A percentile compares a stretch with the other conserved stretches of the same genome.
These are phyloP conservation scores for Blastobotrys peoriensis DNA, from an alignment of 805 yeast genomes.

Conservation along the genomic window DNA sequence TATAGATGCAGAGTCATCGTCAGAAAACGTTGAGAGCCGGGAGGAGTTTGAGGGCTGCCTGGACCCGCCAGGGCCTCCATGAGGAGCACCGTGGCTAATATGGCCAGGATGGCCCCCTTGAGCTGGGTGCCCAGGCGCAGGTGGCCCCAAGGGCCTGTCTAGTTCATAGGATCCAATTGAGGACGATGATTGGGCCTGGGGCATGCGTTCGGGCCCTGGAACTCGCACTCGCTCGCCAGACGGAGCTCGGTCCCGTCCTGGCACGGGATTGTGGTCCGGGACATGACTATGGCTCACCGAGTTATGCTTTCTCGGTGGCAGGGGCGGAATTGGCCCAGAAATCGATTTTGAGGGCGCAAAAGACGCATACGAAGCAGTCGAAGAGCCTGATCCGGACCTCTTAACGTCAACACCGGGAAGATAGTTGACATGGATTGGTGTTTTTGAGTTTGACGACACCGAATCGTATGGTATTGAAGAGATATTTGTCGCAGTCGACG, in stretches of 20 bases:
- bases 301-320: slow-evolving; percentile 14
- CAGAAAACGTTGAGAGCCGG: slow-evolving; percentile 2
- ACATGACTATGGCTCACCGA: slow-evolving; percentile 1
- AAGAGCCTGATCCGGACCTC: slow-evolving; percentile 8
- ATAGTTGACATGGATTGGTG: slow-evolving; percentile 22
- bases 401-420: slow-evolving; percentile 15
- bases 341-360: slow-evolving; percentile 21
- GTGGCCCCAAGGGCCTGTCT: no score
- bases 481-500: slow-evolving; percentile 10
- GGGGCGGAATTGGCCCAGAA: slow-evolving; percentile 25
- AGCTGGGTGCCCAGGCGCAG: no score
- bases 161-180: neutral
- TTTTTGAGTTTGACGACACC: slow-evolving; percentile 15
- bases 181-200: slow-evolving; percentile 1
- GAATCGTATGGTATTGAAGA: slow-evolving; percentile 22
- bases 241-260: neutral
- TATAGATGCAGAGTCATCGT: slow-evolving; percentile 14
- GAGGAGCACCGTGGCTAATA: slow-evolving; percentile 1
- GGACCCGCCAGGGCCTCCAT: no score
- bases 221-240: neutral
- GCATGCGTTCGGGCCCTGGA: neutral
- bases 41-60: neutral
- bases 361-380: slow-evolving; percentile 7
- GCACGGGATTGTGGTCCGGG: neutral
- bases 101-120: no score